Evolutionary conservation across 1,284 basidiomycete species (phyloP).

Genomic region (Irpex rosettiformis): DNA sequence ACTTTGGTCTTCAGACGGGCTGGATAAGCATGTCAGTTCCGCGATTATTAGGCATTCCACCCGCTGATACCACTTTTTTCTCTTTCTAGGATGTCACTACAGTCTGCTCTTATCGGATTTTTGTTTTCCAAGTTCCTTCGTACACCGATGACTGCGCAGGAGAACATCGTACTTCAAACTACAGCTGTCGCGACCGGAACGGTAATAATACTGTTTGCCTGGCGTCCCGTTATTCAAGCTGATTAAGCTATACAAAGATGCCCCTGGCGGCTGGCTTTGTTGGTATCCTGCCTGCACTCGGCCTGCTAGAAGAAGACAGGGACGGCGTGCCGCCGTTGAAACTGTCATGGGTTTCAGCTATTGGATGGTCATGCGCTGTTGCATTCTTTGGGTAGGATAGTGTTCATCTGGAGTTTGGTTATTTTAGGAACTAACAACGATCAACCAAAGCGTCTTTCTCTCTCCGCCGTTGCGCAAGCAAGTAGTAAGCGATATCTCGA

Average conservation of each 20-base stretch:
- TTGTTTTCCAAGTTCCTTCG: constrained; percentile 77
- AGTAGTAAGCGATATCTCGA: constrained; percentile 55
- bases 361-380: constrained; percentile 83
- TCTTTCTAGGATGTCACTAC: constrained; percentile 84
- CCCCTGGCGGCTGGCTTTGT: constrained; percentile 94
- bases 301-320: constrained; percentile 66
- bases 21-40: constrained; percentile 67
- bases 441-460: constrained; percentile 75
- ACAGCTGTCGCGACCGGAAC: constrained; percentile 92
- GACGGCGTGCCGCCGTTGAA: constrained; percentile 79
- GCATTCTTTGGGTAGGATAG: constrained; percentile 83
- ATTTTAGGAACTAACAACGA: background rate
- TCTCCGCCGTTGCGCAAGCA: constrained; percentile 92
- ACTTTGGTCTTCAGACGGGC: constrained; percentile 76
- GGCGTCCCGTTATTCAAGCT: background rate
- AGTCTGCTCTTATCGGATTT: constrained; percentile 90
- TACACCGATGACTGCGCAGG: constrained; percentile 77
- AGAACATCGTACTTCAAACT: constrained; percentile 93
- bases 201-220: constrained; percentile 24
- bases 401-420: background rate
- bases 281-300: constrained; percentile 90
- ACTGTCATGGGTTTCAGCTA: constrained; percentile 67
- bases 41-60: background rate
- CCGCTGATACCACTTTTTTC: background rate
- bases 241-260: constrained; percentile 44